A percentile compares a stretch with the other conserved stretches of the same genome.
phyloP scores from a whole-genome alignment of 768 basidiomycete genomes.

The Tylopilus cervinicoccineus region DNA sequence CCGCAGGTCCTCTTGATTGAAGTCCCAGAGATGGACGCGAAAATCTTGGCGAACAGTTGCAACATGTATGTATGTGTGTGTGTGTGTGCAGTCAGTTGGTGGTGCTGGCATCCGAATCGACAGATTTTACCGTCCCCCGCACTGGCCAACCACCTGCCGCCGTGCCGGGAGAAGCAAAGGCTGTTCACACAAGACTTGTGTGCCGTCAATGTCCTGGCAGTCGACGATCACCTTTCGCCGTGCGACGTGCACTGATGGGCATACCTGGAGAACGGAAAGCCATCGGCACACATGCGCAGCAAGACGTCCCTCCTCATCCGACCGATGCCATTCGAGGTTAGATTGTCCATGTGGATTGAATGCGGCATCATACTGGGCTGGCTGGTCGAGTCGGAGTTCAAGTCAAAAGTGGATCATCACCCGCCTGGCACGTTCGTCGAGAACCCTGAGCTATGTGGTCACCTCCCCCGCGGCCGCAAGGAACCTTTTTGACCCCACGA shows the following conservation, averaged over 20 bases:
- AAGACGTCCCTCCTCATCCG: constrained; percentile 17
- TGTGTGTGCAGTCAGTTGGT: constrained; percentile 11
- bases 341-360: constrained; percentile 19
- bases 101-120: constrained; percentile 2
- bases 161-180: constrained; percentile 55
- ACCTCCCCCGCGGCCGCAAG: no score
- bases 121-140: constrained; percentile 62
- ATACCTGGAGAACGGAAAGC: constrained; percentile 36
- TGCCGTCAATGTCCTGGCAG: constrained; percentile 32
- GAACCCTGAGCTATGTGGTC: no score
- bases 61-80: no score
- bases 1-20: constrained; percentile 53
- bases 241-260: constrained; percentile 4
- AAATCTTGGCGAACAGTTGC: constrained; percentile 44
- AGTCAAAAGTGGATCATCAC: background rate
- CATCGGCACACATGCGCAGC: constrained; percentile 18
- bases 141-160: constrained; percentile 61
- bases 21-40: constrained; percentile 59
- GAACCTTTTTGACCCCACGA: no score
- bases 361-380: constrained; percentile 12
- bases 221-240: background rate
- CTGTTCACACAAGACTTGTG: constrained; percentile 67
- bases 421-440: background rate
- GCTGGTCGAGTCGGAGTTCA: background rate
- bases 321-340: constrained; percentile 23